Percentiles rank a stretch among this genome's conserved stretches.
phyloP scores from a whole-genome alignment of 1,284 basidiomycete species.

The Leccinum solheimii region DNA sequence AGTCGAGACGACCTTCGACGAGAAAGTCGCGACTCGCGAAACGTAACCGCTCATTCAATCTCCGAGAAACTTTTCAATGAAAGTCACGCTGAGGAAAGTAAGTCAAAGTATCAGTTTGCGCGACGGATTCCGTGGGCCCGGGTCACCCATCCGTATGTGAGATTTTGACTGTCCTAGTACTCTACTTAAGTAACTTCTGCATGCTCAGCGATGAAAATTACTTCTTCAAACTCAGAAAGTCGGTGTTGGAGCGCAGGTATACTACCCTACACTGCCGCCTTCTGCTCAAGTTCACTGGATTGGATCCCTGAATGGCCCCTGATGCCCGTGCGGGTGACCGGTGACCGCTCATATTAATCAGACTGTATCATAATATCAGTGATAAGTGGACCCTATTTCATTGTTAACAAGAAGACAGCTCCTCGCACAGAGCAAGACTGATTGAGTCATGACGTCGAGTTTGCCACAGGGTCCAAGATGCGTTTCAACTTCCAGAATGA shows the following conservation, averaged over 20 bases:
- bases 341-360: neutral
- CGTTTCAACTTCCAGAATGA: neutral
- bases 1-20: neutral
- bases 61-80: too few relatives aligned
- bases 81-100: neutral
- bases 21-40: too few relatives aligned
- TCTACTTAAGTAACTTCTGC: neutral
- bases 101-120: neutral
- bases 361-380: neutral
- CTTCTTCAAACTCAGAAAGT: neutral
- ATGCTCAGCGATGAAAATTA: neutral
- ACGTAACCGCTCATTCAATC: too few relatives aligned
- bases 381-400: neutral
- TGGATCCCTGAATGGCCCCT: neutral
- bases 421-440: neutral
- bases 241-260: neutral
- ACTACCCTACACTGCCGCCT: neutral
- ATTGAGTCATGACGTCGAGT: neutral
- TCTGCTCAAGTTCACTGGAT: neutral
- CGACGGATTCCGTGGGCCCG: neutral
- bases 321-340: neutral
- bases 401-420: neutral
- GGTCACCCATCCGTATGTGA: neutral
- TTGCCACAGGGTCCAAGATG: neutral
- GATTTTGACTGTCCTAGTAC: neutral